These are phyloP conservation scores for Aphanomyces invadans DNA, from an alignment of 352 stramenopile genomes.

Conservation along the genomic window DNA sequence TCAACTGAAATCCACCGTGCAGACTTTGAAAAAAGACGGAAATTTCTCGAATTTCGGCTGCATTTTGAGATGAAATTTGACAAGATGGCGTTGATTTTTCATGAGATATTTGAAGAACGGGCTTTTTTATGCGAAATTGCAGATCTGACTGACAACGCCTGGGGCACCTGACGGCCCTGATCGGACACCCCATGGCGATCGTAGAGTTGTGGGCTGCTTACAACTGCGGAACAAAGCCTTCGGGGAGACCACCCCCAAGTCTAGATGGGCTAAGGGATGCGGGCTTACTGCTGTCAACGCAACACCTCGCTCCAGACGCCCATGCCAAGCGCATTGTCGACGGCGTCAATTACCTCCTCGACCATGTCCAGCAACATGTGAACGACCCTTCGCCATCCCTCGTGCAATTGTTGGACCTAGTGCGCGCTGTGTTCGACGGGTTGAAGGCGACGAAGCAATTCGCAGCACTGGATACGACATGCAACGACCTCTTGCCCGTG, in stretches of 20 bases:
- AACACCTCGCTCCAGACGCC: slow-evolving; percentile 29
- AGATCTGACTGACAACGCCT: no score
- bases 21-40: no score
- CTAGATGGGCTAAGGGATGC: slow-evolving; percentile 32
- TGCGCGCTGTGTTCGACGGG: slow-evolving; percentile 45
- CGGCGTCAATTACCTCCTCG: neutral
- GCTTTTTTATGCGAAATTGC: no score
- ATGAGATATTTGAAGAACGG: no score
- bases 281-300: slow-evolving; percentile 54
- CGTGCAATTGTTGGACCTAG: slow-evolving; percentile 46
- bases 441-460: slow-evolving; percentile 76
- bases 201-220: neutral
- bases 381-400: slow-evolving; percentile 31
- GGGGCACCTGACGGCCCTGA: neutral
- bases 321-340: slow-evolving; percentile 2
- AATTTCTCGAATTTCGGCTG: no score
- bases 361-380: slow-evolving; percentile 16
- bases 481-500: slow-evolving; percentile 33
- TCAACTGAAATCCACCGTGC: no score
- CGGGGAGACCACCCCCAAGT: neutral
- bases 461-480: slow-evolving; percentile 41
- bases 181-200: neutral
- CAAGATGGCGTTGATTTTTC: no score
- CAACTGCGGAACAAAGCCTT: neutral
- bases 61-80: no score